These are phyloP conservation scores for Limonium bicolor DNA, from an alignment of 148 eudicot genomes.

Conservation along the genomic window DNA sequence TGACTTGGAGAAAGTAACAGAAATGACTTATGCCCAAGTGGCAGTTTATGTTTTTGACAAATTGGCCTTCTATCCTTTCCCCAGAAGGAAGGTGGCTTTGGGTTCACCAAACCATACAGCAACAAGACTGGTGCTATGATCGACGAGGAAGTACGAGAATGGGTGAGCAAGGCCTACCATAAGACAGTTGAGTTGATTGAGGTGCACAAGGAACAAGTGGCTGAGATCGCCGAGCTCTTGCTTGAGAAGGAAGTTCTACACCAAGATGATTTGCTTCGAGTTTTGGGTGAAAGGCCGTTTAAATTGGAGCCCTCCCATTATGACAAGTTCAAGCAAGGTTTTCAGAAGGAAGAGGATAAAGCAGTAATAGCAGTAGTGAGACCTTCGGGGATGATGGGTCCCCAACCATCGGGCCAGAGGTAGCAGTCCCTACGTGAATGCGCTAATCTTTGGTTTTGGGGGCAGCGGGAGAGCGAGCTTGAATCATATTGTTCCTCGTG, in stretches of 20 bases:
- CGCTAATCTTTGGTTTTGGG: too few relatives aligned
- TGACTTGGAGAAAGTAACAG: slow-evolving; percentile 83
- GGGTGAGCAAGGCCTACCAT: slow-evolving; percentile 66
- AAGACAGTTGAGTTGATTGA: slow-evolving; percentile 43
- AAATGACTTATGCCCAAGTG: slow-evolving; percentile 87
- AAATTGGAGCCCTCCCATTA: slow-evolving; percentile 53
- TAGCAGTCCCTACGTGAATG: slow-evolving; percentile 35
- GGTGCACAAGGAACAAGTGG: slow-evolving; percentile 68
- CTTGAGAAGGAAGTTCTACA: slow-evolving; percentile 86
- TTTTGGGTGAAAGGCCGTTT: slow-evolving; percentile 75
- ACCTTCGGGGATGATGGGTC: slow-evolving; percentile 24
- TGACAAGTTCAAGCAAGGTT: slow-evolving; percentile 58
- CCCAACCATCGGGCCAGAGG: slow-evolving; percentile 48
- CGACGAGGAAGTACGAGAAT: slow-evolving; percentile 71
- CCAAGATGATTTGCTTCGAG: slow-evolving; percentile 61
- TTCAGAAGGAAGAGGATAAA: slow-evolving; percentile 25
- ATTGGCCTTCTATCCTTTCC: slow-evolving; percentile 90
- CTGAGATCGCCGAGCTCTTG: slow-evolving; percentile 64
- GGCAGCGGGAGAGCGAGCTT: too few relatives aligned
- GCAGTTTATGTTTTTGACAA: slow-evolving; percentile 77
- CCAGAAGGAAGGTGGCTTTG: slow-evolving; percentile 52
- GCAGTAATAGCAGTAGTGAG: slow-evolving; percentile 8
- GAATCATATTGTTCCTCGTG: too few relatives aligned
- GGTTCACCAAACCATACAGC: slow-evolving; percentile 73
- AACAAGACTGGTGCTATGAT: slow-evolving; percentile 73